Base-by-base conservation (phyloP, 2,329 filamentous ascomycete genomes). In the Sarocladium strictum region DNA sequence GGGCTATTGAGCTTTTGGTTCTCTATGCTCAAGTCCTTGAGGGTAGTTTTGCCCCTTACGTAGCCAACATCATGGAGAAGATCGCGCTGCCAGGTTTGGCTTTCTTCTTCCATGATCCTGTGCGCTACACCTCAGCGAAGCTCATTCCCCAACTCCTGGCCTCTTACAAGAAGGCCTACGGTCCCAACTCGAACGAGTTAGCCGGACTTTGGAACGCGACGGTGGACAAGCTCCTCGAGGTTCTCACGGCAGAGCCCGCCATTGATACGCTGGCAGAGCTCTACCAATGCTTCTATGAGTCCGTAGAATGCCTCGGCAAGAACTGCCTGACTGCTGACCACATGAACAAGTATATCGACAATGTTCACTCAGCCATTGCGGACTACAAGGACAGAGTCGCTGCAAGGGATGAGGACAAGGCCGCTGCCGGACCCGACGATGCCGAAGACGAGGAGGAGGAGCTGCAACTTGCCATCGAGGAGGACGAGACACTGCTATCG, bases 271-370 rank as follows among this genome's bases (percentile, higher is more conserved):
- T 99, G 47, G 93, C 94, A 1, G 94, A 97, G 73, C 97, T 99
- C 90, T 99, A 97, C 72, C 93, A 97, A 71, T 99, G 94, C 76
- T 99, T 99, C 77, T 99, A 99, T 70, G 94, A 99, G 70, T 96
- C 90, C 24, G 86, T 99, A 7, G 93, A 97, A 73, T 92, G 97
- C 21, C 83, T 96, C 60, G 93, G 93, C 57, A 90, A 89, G 71
- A 85, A 89, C 63, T 93, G 87, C 66, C 79, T 99, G 47, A 89
- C 80, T 5, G 76, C 79, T 37, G 79, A 86, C 37, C 88, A 96
- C 68, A 92, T 99, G 87, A 77, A 79, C 55, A 83, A 84, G 43
- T 99, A 97, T 70, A 93, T 97, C 62, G 86, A 91, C 59, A 87
- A 88, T 1, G 90, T 92, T 47, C 83, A 87, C 65, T 91, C 87